Percentiles rank a stretch among this genome's conserved stretches.
phyloP scores from a whole-genome alignment of 192 early-diverging fungal species.

The Rhizoclosmatium globosum region DNA sequence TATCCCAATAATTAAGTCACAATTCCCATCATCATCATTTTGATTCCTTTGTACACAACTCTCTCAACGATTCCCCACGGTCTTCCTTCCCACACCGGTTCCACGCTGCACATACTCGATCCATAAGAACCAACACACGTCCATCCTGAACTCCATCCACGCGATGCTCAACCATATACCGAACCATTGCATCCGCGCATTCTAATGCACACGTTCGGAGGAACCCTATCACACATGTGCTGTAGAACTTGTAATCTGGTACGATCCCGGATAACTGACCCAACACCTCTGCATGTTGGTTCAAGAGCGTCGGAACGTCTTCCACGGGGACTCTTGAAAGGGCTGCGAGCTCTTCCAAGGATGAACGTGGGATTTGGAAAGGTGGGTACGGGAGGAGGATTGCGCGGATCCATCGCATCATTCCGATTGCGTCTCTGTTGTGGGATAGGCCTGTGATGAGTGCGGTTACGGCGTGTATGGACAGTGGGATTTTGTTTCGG shows the following conservation, averaged over 20 bases:
- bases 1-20: too few species aligned
- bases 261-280: not conserved
- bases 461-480: conserved; percentile 8
- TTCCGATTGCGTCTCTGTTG: not conserved
- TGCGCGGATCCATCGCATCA: conserved; percentile 9
- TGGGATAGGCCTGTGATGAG: not conserved
- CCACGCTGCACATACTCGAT: conserved; percentile 1
- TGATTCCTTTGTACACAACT: not conserved
- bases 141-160: not conserved
- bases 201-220: not conserved
- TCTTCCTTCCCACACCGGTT: not conserved
- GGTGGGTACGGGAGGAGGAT: not conserved
- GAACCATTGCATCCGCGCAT: conserved; percentile 3
- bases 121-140: not conserved
- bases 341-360: not conserved
- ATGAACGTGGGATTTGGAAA: not conserved
- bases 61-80: not conserved
- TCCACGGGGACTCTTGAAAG: not conserved
- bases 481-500: not conserved
- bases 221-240: not conserved
- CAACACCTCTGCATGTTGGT: not conserved
- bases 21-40: not conserved
- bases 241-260: conserved; percentile 22
- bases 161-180: not conserved
- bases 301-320: not conserved